phyloP scores from a whole-genome alignment of 352 stramenopile species.

The Phytophthora litchii region DNA sequence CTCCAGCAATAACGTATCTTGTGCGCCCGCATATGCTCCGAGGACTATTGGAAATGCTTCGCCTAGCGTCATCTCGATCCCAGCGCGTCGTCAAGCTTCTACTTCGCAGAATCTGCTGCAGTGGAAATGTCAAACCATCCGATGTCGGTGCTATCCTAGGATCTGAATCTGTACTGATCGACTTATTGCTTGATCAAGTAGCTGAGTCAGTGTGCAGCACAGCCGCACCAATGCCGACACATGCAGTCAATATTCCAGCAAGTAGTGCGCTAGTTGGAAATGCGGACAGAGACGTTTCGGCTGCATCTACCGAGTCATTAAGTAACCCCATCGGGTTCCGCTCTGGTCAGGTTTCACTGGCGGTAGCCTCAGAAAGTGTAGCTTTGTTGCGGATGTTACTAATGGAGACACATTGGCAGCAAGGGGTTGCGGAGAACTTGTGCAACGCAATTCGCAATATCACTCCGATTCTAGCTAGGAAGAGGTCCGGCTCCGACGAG shows the following conservation, averaged over 20 bases:
- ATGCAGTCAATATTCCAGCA: conserved; percentile 52
- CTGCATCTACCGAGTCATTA: conserved; percentile 69
- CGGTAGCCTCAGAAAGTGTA: conserved; percentile 83
- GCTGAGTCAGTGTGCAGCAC: conserved; percentile 86
- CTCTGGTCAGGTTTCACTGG: conserved; percentile 80
- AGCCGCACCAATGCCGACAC: conserved; percentile 61
- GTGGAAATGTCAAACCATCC: conserved; percentile 63
- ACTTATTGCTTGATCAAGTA: conserved; percentile 87
- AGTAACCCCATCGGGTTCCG: conserved; percentile 83
- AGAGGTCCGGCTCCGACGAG: conserved; percentile 30
- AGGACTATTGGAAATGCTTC: conserved; percentile 80
- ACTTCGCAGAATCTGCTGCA: conserved; percentile 73
- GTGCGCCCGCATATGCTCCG: conserved; percentile 65
- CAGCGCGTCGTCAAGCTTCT: conserved; percentile 87
- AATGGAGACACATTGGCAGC: conserved; percentile 67
- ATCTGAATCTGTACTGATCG: conserved; percentile 82
- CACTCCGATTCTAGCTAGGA: conserved; percentile 56
- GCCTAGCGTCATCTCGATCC: conserved; percentile 73
- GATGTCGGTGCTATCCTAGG: conserved; percentile 77
- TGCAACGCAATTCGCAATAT: conserved; percentile 79
- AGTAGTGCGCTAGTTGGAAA: conserved; percentile 24
- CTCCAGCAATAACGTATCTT: conserved; percentile 63
- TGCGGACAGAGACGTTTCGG: conserved; percentile 27
- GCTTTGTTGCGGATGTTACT: conserved; percentile 76
- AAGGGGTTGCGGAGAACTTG: conserved; percentile 67